phyloP scores from a whole-genome alignment of 345 rosid genomes.

The Psidium guajava region DNA sequence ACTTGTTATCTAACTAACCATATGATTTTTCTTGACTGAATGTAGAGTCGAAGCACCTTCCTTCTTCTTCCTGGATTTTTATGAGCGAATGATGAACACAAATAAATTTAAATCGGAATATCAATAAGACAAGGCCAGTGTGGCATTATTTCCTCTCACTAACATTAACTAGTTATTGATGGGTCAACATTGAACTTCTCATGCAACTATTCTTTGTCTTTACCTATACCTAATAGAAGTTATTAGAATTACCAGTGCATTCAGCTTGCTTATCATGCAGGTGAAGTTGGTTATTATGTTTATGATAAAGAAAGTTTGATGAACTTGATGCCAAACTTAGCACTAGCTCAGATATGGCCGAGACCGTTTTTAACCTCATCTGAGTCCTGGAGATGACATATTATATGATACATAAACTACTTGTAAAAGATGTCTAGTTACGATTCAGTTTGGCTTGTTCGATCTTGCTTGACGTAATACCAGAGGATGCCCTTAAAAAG shows the following conservation, averaged over 20 bases:
- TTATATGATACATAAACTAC: background rate
- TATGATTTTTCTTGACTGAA: background rate
- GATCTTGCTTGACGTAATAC: background rate
- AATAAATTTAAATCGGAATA: background rate
- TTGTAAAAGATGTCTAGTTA: background rate
- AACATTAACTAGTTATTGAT: background rate
- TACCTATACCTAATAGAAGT: background rate
- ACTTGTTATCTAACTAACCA: background rate
- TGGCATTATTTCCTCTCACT: background rate
- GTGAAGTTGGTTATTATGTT: background rate
- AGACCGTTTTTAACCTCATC: background rate
- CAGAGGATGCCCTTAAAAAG: background rate
- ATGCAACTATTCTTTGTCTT: background rate
- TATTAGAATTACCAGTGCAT: background rate
- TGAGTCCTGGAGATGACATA: background rate
- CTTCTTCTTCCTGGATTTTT: background rate
- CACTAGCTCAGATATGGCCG: background rate
- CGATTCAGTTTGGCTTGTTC: background rate
- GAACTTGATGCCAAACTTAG: background rate
- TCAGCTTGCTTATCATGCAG: background rate
- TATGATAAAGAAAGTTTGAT: background rate
- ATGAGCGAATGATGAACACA: background rate
- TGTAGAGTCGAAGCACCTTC: background rate
- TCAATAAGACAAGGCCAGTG: background rate
- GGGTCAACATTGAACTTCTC: background rate